Conservation (phyloP, 305 asterid species). For the Fraxinus sp. region DNA sequence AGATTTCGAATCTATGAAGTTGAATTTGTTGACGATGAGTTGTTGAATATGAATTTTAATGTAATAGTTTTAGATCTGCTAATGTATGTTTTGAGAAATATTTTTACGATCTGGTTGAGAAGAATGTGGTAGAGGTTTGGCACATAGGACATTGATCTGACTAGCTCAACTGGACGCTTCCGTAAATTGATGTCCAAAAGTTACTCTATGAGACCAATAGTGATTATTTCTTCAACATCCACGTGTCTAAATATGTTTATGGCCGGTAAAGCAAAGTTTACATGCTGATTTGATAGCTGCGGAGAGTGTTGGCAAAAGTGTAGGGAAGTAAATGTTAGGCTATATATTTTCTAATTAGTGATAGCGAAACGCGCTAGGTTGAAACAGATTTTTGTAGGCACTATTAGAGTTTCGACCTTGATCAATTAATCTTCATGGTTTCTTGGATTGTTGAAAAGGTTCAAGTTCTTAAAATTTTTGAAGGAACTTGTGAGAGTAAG, state of each 20-base stretch:
- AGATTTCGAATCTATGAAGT: not conserved
- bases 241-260: not conserved
- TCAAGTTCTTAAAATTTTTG: not conserved
- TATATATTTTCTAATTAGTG: not conserved
- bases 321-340: not conserved
- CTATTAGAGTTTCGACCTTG: not conserved
- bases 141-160: conserved; percentile 2
- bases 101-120: too few species aligned
- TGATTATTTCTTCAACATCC: not conserved
- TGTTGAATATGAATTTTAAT: not conserved
- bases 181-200: not conserved
- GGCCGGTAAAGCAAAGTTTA: not conserved
- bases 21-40: not conserved
- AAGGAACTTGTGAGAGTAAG: not conserved
- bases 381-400: not conserved
- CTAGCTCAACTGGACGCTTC: conserved; percentile 2
- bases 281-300: not conserved
- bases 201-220: not conserved
- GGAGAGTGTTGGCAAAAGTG: not conserved
- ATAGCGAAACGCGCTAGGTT: not conserved
- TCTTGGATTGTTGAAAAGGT: not conserved
- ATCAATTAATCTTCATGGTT: not conserved
- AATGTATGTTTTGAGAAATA: too few species aligned
- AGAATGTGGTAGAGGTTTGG: not conserved
- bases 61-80: not conserved